A percentile compares a stretch with the other conserved stretches of the same genome.
Conservation (phyloP, 345 rosid genomes). For the Chamaenerion angustifolium region DNA sequence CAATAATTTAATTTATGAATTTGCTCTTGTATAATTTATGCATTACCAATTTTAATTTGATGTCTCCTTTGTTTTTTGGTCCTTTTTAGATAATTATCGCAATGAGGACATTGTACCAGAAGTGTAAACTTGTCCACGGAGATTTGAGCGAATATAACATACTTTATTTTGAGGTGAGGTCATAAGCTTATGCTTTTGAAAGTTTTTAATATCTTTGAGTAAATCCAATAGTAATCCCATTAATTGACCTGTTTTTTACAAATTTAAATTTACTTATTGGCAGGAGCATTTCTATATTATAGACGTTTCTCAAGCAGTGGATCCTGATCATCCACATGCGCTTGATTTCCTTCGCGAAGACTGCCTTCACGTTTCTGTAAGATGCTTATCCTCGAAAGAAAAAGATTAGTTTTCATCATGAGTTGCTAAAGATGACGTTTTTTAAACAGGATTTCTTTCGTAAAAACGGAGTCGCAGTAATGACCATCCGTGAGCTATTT, state of each 20-base stretch:
- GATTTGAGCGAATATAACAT: slow-evolving; percentile 98
- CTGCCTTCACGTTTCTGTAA: slow-evolving; percentile 86
- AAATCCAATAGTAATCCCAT: background rate
- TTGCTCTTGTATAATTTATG: background rate
- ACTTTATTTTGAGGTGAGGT: slow-evolving; percentile 68
- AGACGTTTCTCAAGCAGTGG: slow-evolving; percentile 92
- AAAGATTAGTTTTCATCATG: background rate
- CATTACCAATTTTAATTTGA: background rate
- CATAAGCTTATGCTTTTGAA: slow-evolving; percentile 3
- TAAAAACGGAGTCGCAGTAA: slow-evolving; percentile 87
- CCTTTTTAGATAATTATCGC: slow-evolving; percentile 51
- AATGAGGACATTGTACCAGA: slow-evolving; percentile 76
- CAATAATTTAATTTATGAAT: background rate
- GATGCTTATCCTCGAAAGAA: slow-evolving; percentile 12
- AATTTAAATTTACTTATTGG: slow-evolving; percentile 3
- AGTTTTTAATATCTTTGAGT: background rate
- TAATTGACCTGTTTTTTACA: too few relatives aligned
- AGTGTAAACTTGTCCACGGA: slow-evolving; percentile 93
- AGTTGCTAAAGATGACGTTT: background rate
- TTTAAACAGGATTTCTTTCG: slow-evolving; percentile 63
- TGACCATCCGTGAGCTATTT: slow-evolving; percentile 84
- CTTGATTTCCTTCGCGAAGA: slow-evolving; percentile 92
- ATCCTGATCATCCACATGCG: slow-evolving; percentile 89
- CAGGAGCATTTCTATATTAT: slow-evolving; percentile 88
- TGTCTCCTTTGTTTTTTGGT: background rate